Evolutionary conservation across 1,139 yeast genomes (phyloP), one percentile per base, ranked within the genome.

Genomic region (Arxiozyma slooffiae): DNA sequence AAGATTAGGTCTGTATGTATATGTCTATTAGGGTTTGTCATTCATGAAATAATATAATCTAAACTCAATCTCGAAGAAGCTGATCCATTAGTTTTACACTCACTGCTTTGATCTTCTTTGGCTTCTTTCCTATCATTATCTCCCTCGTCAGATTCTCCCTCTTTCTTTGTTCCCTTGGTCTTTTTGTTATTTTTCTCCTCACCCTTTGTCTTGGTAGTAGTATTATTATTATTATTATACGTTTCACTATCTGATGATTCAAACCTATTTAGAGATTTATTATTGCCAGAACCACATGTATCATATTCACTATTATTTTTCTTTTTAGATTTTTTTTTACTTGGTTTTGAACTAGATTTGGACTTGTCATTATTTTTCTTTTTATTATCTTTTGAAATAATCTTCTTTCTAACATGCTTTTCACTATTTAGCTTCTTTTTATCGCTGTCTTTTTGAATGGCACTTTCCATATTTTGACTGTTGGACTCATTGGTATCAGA

Each of bases 21-120:
- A n/a, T n/a, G n/a, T n/a, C n/a, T n/a, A n/a, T n/a, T n/a, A n/a
- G n/a, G n/a, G 43, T 21, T 23, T 23, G 21, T 4, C 8, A 16
- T 9, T 42, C 23, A 48, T 9, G 45, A 43, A 30, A 49, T 49
- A 16, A 49, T 49, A 38, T 46, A 49, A 24, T 47, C 49, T 6
- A 49, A 24, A 30, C 47, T 46, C 7, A 49, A 23, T 34, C 49
- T 49, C 16, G 48, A 41, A 9, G 43, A 24, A 26, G 26, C 8
- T 16, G 17, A 17, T 23, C n/a, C 20, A 26, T 17, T 18, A 23
- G 22, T 14, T 18, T 38, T n/a, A n/a, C 8, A 14, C 3, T 41
- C 21, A 17, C 8, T 6, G 3, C 3, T 8, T 38, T 17, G 20
- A 17, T 38, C 39, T 2, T 30, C n/a, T 23, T 41, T n/a, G 16